Percentiles rank a stretch among this genome's conserved stretches.
Conservation (phyloP, 495 filamentous ascomycete species). For the Neurospora africana region DNA sequence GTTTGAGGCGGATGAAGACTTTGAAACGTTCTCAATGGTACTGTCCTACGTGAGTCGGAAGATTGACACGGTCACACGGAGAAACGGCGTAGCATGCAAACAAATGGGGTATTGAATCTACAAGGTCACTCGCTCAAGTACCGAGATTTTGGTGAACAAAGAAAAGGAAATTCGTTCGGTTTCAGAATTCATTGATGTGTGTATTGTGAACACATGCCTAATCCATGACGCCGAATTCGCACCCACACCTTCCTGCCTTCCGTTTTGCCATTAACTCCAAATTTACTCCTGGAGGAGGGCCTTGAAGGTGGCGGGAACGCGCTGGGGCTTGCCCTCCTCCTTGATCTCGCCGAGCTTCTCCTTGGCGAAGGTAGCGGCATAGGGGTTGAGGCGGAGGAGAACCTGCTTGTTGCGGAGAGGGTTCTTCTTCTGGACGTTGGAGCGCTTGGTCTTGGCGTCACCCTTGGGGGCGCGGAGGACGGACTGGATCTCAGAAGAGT, state of each 20-base stretch:
- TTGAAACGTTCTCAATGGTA: not conserved
- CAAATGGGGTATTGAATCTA: slow-evolving; percentile 1
- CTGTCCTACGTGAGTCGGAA: too few species aligned
- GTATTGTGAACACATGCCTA: slow-evolving; percentile 21
- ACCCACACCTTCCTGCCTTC: slow-evolving; percentile 13
- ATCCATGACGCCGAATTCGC: slow-evolving; percentile 30
- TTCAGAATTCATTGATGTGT: slow-evolving; percentile 28
- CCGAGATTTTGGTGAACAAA: not conserved
- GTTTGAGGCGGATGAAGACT: not conserved
- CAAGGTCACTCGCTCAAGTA: not conserved
- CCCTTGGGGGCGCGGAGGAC: slow-evolving; percentile 85
- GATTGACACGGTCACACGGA: not conserved
- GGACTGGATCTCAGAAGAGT: slow-evolving; percentile 94
- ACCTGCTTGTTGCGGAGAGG: slow-evolving; percentile 97
- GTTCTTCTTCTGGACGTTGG: slow-evolving; percentile 96
- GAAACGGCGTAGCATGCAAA: not conserved
- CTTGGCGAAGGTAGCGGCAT: slow-evolving; percentile 77
- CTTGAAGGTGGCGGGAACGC: slow-evolving; percentile 27
- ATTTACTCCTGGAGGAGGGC: slow-evolving; percentile 26
- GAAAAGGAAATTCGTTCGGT: slow-evolving; percentile 12
- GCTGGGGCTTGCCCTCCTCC: slow-evolving; percentile 28
- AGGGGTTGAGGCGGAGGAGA: slow-evolving; percentile 92
- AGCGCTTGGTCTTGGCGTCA: slow-evolving; percentile 80
- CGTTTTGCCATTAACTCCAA: slow-evolving; percentile 1
- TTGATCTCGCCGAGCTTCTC: slow-evolving; percentile 40